phyloP scores from a whole-genome alignment of 83 land plant genomes.

The Isoetes engelmannii region DNA sequence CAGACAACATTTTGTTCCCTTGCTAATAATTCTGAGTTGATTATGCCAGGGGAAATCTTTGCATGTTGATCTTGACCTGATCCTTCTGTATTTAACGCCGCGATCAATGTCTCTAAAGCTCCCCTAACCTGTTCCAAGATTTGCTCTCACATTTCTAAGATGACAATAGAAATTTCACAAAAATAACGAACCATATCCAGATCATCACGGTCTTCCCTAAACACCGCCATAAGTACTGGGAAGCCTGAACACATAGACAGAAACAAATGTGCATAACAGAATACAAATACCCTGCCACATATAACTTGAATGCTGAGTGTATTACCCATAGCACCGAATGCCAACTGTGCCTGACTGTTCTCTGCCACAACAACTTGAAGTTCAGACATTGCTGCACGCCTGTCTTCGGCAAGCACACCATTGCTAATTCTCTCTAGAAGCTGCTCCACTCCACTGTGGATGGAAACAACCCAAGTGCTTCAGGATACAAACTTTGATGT shows the following conservation, averaged over 20 bases:
- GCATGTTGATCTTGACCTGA: conserved; percentile 38
- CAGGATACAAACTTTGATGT: background rate
- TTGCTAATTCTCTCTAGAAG: conserved; percentile 87
- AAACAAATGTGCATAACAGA: conserved; percentile 11
- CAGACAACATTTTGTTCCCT: conserved; percentile 82
- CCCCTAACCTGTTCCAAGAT: conserved; percentile 62
- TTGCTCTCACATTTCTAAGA: background rate
- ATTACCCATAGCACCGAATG: conserved; percentile 98
- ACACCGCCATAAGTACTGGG: conserved; percentile 73
- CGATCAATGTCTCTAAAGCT: conserved; percentile 83
- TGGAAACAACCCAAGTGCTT: background rate
- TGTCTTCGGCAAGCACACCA: conserved; percentile 85
- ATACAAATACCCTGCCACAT: conserved; percentile 1
- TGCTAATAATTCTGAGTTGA: conserved; percentile 85
- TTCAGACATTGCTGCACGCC: conserved; percentile 76
- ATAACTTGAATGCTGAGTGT: background rate
- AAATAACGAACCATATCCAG: conserved; percentile 64
- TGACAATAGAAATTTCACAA: background rate
- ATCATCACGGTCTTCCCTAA: conserved; percentile 94
- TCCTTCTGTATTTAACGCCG: conserved; percentile 72
- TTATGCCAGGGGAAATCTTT: conserved; percentile 67
- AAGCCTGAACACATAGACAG: conserved; percentile 58
- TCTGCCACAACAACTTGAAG: conserved; percentile 91
- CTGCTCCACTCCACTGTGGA: conserved; percentile 75
- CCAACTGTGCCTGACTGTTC: conserved; percentile 78